These are phyloP conservation scores for Skeletonema potamos DNA, from an alignment of 108 stramenopile genomes.

Conservation along the genomic window DNA sequence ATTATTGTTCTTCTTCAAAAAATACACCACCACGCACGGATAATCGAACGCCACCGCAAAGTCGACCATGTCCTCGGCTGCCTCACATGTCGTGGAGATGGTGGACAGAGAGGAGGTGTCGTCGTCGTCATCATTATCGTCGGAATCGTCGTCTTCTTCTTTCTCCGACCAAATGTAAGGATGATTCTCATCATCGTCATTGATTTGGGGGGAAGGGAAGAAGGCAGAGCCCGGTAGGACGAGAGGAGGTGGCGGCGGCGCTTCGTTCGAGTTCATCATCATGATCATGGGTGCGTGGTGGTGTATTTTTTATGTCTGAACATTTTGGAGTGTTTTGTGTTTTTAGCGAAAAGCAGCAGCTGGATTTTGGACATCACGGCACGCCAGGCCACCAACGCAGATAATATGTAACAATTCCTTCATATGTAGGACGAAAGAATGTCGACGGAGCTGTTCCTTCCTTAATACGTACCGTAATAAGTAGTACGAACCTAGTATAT, in stretches of 20 bases:
- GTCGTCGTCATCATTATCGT: not conserved
- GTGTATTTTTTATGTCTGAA: not conserved
- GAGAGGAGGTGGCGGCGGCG: not conserved
- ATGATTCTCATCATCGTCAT: too few species aligned
- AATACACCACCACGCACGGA: not conserved
- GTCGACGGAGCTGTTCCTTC: too few species aligned
- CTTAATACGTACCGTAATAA: too few species aligned
- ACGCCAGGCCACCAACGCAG: too few species aligned
- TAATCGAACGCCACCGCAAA: not conserved
- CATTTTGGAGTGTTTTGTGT: not conserved
- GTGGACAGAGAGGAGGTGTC: not conserved
- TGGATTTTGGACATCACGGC: too few species aligned
- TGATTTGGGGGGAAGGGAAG: not conserved
- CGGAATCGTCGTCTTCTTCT: not conserved
- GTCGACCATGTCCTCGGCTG: not conserved
- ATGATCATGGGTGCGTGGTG: too few species aligned
- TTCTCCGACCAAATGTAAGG: too few species aligned
- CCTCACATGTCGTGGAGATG: not conserved
- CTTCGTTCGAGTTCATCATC: not conserved
- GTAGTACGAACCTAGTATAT: too few species aligned
- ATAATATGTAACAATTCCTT: too few species aligned
- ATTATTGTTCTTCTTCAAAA: not conserved
- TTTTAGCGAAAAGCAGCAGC: too few species aligned
- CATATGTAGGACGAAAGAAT: too few species aligned
- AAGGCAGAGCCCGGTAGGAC: not conserved